Evolutionary conservation across 202 grass and related monocot species (phyloP).

Genomic region (Panicum hallii): DNA sequence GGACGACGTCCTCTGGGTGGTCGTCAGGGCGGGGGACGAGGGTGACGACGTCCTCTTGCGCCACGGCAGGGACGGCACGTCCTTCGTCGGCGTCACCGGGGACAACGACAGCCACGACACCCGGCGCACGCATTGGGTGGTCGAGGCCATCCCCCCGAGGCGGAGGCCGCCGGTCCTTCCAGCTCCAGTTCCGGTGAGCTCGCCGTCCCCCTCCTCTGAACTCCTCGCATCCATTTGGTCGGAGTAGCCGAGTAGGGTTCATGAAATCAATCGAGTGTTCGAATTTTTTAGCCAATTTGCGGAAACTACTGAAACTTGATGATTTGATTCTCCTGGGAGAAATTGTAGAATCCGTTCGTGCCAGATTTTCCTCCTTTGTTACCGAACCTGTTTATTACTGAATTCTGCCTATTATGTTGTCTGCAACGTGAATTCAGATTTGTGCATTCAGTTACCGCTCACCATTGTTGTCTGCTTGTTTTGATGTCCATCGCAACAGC

Average conservation of each 20-base stretch:
- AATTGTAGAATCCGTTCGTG: neutral
- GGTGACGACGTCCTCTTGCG: neutral
- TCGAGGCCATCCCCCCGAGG: conserved; percentile 12
- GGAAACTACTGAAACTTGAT: neutral
- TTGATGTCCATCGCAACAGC: neutral
- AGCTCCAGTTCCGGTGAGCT: neutral
- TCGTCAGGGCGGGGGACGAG: neutral
- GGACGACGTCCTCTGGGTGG: neutral
- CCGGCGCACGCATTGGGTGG: neutral
- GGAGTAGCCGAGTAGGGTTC: neutral
- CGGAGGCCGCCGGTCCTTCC: neutral
- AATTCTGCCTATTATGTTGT: neutral
- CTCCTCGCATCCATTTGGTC: neutral
- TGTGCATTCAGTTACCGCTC: neutral
- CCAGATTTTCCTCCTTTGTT: neutral
- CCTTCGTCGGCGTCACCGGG: neutral
- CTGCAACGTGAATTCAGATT: neutral
- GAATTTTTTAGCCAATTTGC: neutral
- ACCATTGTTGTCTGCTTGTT: neutral
- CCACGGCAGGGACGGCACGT: neutral
- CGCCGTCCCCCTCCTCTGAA: neutral
- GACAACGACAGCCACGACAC: no score
- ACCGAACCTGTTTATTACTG: neutral
- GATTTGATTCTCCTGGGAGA: neutral
- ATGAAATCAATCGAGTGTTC: neutral